Evolutionary conservation across 2,329 filamentous ascomycete genomes (phyloP), one percentile per base, ranked within the genome.

Genomic region (Cladosporium austrohemisphaericum): DNA sequence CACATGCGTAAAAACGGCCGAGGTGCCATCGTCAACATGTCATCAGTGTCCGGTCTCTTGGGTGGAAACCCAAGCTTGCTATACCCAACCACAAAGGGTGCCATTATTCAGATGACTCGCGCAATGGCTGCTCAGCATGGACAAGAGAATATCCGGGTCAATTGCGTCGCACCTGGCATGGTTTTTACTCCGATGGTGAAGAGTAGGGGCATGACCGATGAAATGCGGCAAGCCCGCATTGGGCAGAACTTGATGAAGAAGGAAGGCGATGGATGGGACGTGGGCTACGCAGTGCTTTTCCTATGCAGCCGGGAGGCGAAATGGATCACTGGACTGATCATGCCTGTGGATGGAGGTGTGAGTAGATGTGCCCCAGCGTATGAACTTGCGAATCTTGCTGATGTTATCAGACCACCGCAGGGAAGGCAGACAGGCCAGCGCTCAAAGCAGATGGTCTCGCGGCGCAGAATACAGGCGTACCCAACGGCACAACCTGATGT

Each of bases 71-170:
- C 60, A 1, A 59, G 55, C 43, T 35, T 65, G 13, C 46, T 66
- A n/a, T 68, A 66, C 29, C 62, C 64, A 3, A 67, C 64, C 2
- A 63, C 52, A 18, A 68, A 67, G 43, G 65, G 65, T 2, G 65
- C 65, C 5, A 64, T 77, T 1, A 67, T 77, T 2, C 72, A 77
- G 19, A 76, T 78, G 74, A 77, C 75, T 1, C 58, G 73, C 1
- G 72, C 74, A 1, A 77, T 78, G 75, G 75, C 75, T 1, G 71
- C 72, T 1, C 71, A 77, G 25, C 75, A 77, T 54, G 74, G 67
- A 3, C 50, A 56, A 16, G 65, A 74, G 2, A 69, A 70, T 3
- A 74, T 77, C 14, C 63, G 74, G 5, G 74, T 77, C 1, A 77
- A 77, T 36, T 76, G 74, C 18, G 73, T 77, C 0, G 75, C 71